Percentiles rank a stretch among this genome's conserved stretches.
phyloP scores from a whole-genome alignment of 768 basidiomycete genomes.

The Xerocomus potaroensis region DNA sequence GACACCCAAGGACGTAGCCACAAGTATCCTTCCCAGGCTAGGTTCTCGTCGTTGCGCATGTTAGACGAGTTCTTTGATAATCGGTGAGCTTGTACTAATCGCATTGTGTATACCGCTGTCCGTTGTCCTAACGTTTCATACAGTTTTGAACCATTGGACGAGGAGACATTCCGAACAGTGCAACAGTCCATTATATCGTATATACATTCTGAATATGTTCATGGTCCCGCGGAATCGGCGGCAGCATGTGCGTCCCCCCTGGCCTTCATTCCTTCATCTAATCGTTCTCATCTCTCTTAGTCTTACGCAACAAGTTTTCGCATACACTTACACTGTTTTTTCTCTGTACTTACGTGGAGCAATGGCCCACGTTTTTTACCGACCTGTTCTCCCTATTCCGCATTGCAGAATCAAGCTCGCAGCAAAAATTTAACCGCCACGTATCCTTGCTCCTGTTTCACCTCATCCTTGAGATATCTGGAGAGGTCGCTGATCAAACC shows the following conservation, averaged over 20 bases:
- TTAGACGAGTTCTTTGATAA: constrained; percentile 80
- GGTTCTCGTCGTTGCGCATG: constrained; percentile 78
- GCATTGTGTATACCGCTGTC: background rate
- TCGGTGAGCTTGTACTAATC: constrained; percentile 50
- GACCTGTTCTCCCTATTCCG: constrained; percentile 74
- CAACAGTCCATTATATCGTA: constrained; percentile 78
- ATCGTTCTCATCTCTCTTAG: constrained; percentile 36
- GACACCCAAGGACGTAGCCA: constrained; percentile 51
- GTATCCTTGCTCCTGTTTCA: constrained; percentile 88
- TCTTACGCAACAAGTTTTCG: constrained; percentile 92
- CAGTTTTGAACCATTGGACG: constrained; percentile 65
- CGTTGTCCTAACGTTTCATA: background rate
- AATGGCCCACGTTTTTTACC: constrained; percentile 83
- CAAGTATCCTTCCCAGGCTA: constrained; percentile 65
- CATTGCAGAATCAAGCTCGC: constrained; percentile 50
- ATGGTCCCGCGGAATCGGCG: constrained; percentile 77
- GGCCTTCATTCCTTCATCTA: background rate
- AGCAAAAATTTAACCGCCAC: constrained; percentile 71
- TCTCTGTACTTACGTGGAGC: constrained; percentile 78
- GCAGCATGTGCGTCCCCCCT: constrained; percentile 65
- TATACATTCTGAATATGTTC: constrained; percentile 84
- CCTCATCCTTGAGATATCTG: constrained; percentile 89
- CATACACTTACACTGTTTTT: constrained; percentile 88
- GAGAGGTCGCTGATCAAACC: constrained; percentile 94
- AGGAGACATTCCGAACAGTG: constrained; percentile 63